phyloP scores from a whole-genome alignment of 495 filamentous ascomycete genomes.

The Elaphomyces granulatus region DNA sequence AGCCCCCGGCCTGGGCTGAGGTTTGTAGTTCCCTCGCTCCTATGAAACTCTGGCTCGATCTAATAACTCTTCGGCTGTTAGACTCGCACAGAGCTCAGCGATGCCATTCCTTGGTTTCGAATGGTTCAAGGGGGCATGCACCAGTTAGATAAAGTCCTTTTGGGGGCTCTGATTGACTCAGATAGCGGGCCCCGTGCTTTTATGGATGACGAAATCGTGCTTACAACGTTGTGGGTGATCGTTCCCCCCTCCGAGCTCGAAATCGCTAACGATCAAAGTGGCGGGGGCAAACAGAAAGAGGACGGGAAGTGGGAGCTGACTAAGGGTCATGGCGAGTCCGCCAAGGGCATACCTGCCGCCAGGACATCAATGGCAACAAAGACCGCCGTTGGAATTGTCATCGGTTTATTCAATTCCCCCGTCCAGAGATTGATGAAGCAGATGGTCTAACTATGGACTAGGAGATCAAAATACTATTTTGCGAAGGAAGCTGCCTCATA shows the following conservation, averaged over 20 bases:
- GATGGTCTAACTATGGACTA: no score
- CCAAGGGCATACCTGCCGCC: not conserved
- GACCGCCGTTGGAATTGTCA: no score
- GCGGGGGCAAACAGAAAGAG: not conserved
- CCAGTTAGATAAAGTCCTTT: slow-evolving; percentile 26
- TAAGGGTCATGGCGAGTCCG: not conserved
- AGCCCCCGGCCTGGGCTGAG: slow-evolving; percentile 44
- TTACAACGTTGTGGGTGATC: slow-evolving; percentile 46
- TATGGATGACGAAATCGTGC: slow-evolving; percentile 49
- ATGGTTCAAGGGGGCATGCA: slow-evolving; percentile 48
- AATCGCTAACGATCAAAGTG: not conserved
- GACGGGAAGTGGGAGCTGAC: not conserved
- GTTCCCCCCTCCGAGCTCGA: not conserved
- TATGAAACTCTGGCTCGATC: not conserved
- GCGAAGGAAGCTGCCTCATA: slow-evolving; percentile 41
- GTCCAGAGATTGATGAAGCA: no score
- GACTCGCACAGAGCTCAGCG: slow-evolving; percentile 46
- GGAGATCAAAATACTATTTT: slow-evolving; percentile 39
- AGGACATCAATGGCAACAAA: no score
- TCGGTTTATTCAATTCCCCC: no score
- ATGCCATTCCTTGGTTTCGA: slow-evolving; percentile 52
- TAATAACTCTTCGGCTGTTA: slow-evolving; percentile 7
- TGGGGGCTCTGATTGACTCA: slow-evolving; percentile 48
- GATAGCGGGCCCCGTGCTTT: slow-evolving; percentile 40
- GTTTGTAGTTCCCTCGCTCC: slow-evolving; percentile 13